These are phyloP conservation scores for Aspergillus eucalypticola DNA, from an alignment of 2,329 filamentous ascomycete genomes.

Conservation along the genomic window DNA sequence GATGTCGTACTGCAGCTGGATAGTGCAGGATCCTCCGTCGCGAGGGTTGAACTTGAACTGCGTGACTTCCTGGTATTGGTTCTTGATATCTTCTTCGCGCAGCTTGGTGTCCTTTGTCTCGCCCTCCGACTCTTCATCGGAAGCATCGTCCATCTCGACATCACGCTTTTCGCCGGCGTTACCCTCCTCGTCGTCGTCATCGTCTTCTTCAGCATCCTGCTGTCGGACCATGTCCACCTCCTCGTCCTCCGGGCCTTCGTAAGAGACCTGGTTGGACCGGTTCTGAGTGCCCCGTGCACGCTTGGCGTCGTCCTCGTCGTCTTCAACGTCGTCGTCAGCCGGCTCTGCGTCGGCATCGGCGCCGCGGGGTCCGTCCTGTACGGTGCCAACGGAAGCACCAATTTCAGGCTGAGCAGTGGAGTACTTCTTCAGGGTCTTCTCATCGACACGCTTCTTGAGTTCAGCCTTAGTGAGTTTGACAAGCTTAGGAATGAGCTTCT, in stretches of 20 bases:
- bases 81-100: slow-evolving; percentile 66
- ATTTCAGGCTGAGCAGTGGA: slow-evolving; percentile 76
- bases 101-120: slow-evolving; percentile 45
- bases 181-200: slow-evolving; percentile 55
- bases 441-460: slow-evolving; percentile 72
- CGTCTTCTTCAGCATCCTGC: slow-evolving; percentile 60
- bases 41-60: slow-evolving; percentile 78
- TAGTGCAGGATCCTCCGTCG: slow-evolving; percentile 71
- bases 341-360: slow-evolving; percentile 58
- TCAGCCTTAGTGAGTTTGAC: slow-evolving; percentile 72
- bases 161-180: slow-evolving; percentile 32
- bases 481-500: slow-evolving; percentile 72
- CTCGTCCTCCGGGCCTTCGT: slow-evolving; percentile 89
- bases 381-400: slow-evolving; percentile 60
- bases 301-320: slow-evolving; percentile 71
- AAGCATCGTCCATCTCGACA: slow-evolving; percentile 36
- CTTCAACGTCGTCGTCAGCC: slow-evolving; percentile 70
- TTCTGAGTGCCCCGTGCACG: slow-evolving; percentile 66
- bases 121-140: slow-evolving; percentile 41
- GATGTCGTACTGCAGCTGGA: slow-evolving; percentile 80
- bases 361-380: slow-evolving; percentile 53
- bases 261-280: slow-evolving; percentile 78
- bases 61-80: slow-evolving; percentile 66
- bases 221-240: slow-evolving; percentile 75
- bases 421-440: slow-evolving; percentile 55